These are phyloP conservation scores for Letharia columbiana DNA, from an alignment of 495 filamentous ascomycete genomes.

Conservation along the genomic window DNA sequence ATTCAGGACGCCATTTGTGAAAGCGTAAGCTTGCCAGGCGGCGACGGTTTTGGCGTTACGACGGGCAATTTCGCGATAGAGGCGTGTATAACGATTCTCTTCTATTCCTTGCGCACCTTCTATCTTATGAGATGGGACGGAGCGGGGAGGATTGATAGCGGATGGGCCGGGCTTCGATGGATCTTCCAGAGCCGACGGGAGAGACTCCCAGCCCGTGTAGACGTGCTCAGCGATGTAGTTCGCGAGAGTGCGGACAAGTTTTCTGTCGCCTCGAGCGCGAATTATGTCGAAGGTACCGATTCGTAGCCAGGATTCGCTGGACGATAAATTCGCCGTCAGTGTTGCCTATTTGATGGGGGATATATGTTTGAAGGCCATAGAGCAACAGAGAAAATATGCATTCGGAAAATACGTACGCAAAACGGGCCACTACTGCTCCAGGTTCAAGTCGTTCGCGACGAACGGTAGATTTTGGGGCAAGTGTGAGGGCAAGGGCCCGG, in stretches of 20 bases:
- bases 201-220: conserved; percentile 70
- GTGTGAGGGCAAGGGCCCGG: conserved; percentile 70
- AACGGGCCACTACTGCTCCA: conserved; percentile 82
- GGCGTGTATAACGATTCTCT: conserved; percentile 76
- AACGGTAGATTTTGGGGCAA: conserved; percentile 64
- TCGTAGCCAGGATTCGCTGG: conserved; percentile 63
- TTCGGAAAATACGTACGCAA: conserved; percentile 44
- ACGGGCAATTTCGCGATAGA: conserved; percentile 81
- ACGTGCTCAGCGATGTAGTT: conserved; percentile 81
- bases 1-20: conserved; percentile 95
- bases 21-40: conserved; percentile 92
- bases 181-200: conserved; percentile 51
- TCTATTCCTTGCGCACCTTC: conserved; percentile 56
- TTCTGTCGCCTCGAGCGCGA: conserved; percentile 69
- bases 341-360: neutral
- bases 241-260: conserved; percentile 59
- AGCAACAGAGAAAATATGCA: neutral
- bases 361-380: neutral
- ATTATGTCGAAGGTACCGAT: conserved; percentile 92
- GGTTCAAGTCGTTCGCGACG: conserved; percentile 79
- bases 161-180: conserved; percentile 31
- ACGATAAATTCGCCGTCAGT: neutral
- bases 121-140: conserved; percentile 45
- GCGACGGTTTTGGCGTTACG: conserved; percentile 86
- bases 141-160: conserved; percentile 37